Percentiles rank a stretch among this genome's conserved stretches.
These are phyloP conservation scores for Camelina laxa DNA, from an alignment of 345 rosid species.

Conservation along the genomic window DNA sequence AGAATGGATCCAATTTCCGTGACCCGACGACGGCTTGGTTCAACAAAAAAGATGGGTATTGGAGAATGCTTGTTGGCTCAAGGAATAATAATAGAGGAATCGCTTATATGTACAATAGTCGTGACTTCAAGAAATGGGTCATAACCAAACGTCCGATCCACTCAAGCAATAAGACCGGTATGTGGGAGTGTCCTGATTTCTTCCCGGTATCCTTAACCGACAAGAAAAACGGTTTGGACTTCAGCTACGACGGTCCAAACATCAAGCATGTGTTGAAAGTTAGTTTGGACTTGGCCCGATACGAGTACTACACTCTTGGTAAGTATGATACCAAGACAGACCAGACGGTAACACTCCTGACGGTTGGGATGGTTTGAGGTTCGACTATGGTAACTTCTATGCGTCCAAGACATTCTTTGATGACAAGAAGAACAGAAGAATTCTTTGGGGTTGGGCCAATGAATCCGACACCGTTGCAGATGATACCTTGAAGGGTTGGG, in stretches of 20 bases:
- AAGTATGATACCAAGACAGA: constrained; percentile 50
- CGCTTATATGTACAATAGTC: constrained; percentile 68
- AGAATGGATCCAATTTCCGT: constrained; percentile 78
- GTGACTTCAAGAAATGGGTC: constrained; percentile 67
- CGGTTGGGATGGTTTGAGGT: constrained; percentile 77
- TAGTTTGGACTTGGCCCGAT: constrained; percentile 69
- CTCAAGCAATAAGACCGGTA: constrained; percentile 61
- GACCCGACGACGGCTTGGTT: constrained; percentile 96
- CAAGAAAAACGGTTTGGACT: constrained; percentile 71
- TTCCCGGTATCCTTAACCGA: constrained; percentile 66
- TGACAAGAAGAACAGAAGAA: constrained; percentile 53
- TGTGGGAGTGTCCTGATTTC: constrained; percentile 97
- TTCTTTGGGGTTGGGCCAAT: constrained; percentile 89
- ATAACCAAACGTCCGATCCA: constrained; percentile 71
- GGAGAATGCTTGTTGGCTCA: constrained; percentile 71
- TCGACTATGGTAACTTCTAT: constrained; percentile 77
- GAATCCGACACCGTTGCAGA: constrained; percentile 57
- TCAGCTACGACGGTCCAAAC: constrained; percentile 46
- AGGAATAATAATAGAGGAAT: constrained; percentile 57
- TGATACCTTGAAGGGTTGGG: constrained; percentile 70
- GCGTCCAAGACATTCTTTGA: constrained; percentile 90
- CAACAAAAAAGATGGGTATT: constrained; percentile 51
- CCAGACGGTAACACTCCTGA: constrained; percentile 62
- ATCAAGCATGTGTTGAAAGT: constrained; percentile 70
- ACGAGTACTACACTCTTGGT: constrained; percentile 76